phyloP scores from a whole-genome alignment of 2,329 filamentous ascomycete species.

The Cercospora sesami region DNA sequence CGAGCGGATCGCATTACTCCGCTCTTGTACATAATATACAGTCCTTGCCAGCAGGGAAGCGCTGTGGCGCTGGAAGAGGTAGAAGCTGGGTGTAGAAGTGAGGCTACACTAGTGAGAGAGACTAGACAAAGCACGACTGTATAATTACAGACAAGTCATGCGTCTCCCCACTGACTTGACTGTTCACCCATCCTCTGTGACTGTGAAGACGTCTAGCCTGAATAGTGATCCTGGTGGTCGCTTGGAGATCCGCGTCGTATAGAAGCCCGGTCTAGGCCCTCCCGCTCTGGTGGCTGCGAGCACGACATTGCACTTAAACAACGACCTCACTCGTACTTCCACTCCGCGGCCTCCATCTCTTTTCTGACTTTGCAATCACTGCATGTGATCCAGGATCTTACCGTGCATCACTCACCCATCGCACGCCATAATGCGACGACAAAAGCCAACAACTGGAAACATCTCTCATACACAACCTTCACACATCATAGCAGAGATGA shows the following conservation, averaged over 20 bases:
- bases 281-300: not conserved
- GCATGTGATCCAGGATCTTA: not conserved
- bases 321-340: not conserved
- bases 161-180: not conserved
- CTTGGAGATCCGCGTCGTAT: not conserved
- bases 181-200: not conserved
- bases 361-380: not conserved
- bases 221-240: not conserved
- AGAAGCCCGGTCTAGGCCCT: not conserved
- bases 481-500: not conserved
- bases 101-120: not conserved
- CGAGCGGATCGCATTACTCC: conserved; percentile 10
- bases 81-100: not conserved
- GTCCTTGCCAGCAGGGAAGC: not conserved
- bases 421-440: not conserved
- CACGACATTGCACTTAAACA: not conserved
- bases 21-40: conserved; percentile 22
- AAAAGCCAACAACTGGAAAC: not conserved
- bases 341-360: not conserved
- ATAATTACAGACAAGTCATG: not conserved
- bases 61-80: not conserved
- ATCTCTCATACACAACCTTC: not conserved
- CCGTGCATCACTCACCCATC: not conserved
- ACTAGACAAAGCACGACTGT: not conserved
- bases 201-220: not conserved